A percentile compares a stretch with the other conserved stretches of the same genome.
Evolutionary conservation across 805 yeast species (phyloP).

Genomic region (Yarrowia keelungensis): DNA sequence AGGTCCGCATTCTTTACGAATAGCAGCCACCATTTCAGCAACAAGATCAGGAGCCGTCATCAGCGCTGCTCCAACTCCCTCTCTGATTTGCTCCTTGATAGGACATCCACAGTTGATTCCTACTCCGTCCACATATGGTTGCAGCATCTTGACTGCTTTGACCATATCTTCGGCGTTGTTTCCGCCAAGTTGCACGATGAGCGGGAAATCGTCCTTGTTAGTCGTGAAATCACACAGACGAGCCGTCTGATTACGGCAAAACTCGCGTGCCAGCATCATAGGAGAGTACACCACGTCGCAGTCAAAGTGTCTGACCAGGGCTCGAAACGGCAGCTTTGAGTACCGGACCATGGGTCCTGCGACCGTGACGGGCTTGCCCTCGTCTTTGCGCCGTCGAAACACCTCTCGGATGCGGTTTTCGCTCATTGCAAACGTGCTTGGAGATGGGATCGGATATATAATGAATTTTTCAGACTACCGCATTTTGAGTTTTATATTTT

Average conservation of each 20-base stretch:
- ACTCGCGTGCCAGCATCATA: conserved; percentile 95
- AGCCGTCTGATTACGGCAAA: conserved; percentile 83
- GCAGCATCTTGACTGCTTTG: conserved; percentile 86
- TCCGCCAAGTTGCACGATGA: conserved; percentile 90
- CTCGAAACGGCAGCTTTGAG: conserved; percentile 90
- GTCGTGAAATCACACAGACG: conserved; percentile 86
- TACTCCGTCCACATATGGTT: conserved; percentile 89
- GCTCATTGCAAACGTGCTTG: background rate
- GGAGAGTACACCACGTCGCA: conserved; percentile 91
- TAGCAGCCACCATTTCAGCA: conserved; percentile 81
- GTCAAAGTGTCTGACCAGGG: conserved; percentile 71
- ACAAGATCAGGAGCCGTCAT: conserved; percentile 84
- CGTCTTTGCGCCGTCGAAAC: conserved; percentile 56
- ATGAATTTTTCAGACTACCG: background rate
- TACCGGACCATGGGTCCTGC: conserved; percentile 98
- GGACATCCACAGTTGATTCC: conserved; percentile 99
- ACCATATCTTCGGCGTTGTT: conserved; percentile 82
- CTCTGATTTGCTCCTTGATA: conserved; percentile 89
- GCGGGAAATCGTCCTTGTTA: conserved; percentile 68
- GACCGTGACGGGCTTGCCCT: conserved; percentile 64
- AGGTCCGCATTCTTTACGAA: conserved; percentile 75
- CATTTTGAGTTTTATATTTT: conserved; percentile 50
- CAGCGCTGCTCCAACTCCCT: conserved; percentile 96
- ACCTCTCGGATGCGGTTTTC: conserved; percentile 62
- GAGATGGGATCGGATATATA: background rate